phyloP scores from a whole-genome alignment of 768 basidiomycete genomes.

The Panellus pusillus region DNA sequence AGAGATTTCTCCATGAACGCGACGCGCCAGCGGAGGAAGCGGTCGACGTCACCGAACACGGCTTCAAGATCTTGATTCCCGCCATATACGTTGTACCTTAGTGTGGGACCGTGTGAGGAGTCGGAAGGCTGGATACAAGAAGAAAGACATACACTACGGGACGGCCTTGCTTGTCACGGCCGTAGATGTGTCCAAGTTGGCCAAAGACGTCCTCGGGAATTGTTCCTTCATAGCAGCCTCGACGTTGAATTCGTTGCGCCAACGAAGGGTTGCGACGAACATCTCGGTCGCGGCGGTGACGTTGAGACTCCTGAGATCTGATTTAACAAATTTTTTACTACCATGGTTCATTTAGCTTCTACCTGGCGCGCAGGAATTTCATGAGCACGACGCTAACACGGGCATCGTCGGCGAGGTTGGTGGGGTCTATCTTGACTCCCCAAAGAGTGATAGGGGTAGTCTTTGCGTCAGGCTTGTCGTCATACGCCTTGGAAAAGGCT shows the following conservation, averaged over 20 bases:
- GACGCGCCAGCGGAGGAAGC: conserved; percentile 82
- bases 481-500: conserved; percentile 43
- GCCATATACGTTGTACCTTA: conserved; percentile 80
- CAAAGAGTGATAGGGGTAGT: conserved; percentile 59
- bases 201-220: conserved; percentile 68
- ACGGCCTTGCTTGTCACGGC: conserved; percentile 67
- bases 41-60: conserved; percentile 74
- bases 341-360: conserved; percentile 3
- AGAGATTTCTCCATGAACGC: conserved; percentile 74
- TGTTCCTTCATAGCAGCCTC: conserved; percentile 58
- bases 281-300: conserved; percentile 17
- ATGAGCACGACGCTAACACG: conserved; percentile 73
- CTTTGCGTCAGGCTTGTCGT: conserved; percentile 53
- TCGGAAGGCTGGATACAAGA: neutral
- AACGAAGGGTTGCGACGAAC: conserved; percentile 58
- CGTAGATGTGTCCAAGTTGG: conserved; percentile 60
- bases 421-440: conserved; percentile 70
- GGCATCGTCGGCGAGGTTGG: conserved; percentile 49
- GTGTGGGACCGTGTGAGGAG: neutral
- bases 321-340: neutral
- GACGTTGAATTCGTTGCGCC: conserved; percentile 68
- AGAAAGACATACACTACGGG: conserved; percentile 63
- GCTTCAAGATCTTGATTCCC: conserved; percentile 62
- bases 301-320: conserved; percentile 11
- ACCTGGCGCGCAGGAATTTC: conserved; percentile 83